Percentiles rank a stretch among this genome's conserved stretches.
These are phyloP conservation scores for Coniochaeta ligniaria DNA, from an alignment of 2,329 filamentous ascomycete genomes.

Conservation along the genomic window DNA sequence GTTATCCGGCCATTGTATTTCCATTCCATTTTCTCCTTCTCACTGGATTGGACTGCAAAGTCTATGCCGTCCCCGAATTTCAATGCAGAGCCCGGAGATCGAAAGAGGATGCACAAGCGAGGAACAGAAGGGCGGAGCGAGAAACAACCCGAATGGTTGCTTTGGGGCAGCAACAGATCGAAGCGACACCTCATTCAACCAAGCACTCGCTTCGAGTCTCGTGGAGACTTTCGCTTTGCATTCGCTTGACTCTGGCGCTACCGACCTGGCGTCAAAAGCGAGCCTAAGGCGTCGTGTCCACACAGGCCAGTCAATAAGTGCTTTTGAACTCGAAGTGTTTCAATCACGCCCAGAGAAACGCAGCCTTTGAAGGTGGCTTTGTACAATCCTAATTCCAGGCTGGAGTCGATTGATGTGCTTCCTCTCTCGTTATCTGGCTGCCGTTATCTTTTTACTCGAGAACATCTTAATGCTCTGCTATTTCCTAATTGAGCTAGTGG, in stretches of 20 bases:
- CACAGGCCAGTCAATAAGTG: neutral
- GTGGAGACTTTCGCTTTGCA: neutral
- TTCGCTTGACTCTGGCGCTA: neutral
- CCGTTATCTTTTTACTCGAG: neutral
- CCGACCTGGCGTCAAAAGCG: neutral
- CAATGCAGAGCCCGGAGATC: neutral
- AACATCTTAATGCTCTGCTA: neutral
- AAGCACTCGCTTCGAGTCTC: neutral
- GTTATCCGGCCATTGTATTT: neutral
- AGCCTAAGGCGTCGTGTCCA: neutral
- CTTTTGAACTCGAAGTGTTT: neutral
- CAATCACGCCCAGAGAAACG: neutral
- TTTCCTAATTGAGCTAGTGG: neutral
- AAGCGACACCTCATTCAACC: neutral
- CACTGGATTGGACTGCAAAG: neutral
- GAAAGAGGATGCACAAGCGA: conserved; percentile 1
- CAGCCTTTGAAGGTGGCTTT: neutral
- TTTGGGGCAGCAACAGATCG: neutral
- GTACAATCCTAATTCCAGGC: neutral
- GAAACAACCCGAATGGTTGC: neutral
- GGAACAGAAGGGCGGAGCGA: neutral
- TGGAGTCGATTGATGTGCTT: neutral
- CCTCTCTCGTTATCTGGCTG: neutral
- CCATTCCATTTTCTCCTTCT: neutral
- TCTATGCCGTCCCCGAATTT: neutral